Conservation (phyloP, 2,329 filamentous ascomycete species). For the Apiospora arundinis region DNA sequence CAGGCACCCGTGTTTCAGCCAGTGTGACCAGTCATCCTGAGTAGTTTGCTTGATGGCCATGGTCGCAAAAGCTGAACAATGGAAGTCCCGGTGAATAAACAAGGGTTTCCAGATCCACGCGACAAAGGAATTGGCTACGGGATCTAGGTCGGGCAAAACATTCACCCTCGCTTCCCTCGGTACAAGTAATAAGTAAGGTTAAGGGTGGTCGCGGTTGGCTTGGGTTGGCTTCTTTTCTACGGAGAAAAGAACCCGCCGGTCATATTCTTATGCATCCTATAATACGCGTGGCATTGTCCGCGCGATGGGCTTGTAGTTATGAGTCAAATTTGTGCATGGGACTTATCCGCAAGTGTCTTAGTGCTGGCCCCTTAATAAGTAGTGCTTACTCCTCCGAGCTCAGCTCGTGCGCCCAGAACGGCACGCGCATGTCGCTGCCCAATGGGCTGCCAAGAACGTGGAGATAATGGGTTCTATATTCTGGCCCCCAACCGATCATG, state of each 20-base stretch:
- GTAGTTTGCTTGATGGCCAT: neutral
- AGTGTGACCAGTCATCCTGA: neutral
- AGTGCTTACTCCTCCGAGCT: neutral
- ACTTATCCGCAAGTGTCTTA: neutral
- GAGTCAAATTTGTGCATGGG: neutral
- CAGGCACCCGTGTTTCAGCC: neutral
- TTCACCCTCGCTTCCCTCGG: neutral
- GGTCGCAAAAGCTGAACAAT: neutral
- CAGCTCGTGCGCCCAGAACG: neutral
- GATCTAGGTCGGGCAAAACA: neutral
- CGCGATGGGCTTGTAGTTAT: neutral
- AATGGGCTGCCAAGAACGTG: neutral
- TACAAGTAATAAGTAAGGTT: too few relatives aligned
- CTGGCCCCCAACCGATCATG: neutral
- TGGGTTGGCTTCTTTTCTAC: too few relatives aligned
- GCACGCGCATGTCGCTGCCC: neutral
- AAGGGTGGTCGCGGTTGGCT: too few relatives aligned
- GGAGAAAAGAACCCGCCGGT: neutral
- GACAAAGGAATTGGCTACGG: too few relatives aligned
- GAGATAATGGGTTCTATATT: neutral
- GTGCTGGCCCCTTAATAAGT: neutral
- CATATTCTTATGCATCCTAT: neutral
- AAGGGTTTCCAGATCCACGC: neutral
- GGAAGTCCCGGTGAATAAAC: neutral
- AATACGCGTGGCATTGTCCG: neutral